phyloP scores from a whole-genome alignment of 2,329 filamentous ascomycete species.

The Lasiodiplodia citricola region DNA sequence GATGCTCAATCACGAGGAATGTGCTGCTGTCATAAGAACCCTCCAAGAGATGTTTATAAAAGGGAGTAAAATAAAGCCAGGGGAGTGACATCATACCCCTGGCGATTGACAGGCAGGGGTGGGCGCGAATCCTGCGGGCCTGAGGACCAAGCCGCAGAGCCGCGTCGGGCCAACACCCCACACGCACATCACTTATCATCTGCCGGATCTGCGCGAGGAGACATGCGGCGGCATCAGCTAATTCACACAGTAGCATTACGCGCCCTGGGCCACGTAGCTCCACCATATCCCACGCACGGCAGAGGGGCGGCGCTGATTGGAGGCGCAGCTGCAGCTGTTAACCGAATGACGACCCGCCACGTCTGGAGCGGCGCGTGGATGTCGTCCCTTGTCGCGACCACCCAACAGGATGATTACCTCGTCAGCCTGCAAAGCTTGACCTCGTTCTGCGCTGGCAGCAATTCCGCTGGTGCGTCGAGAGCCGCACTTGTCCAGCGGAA shows the following conservation, averaged over 20 bases:
- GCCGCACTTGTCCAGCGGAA: slow-evolving; percentile 13
- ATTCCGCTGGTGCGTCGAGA: neutral
- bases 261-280: slow-evolving; percentile 16
- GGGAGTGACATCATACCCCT: neutral
- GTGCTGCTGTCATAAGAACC: too few relatives aligned
- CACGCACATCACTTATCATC: neutral
- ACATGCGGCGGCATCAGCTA: neutral
- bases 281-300: neutral
- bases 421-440: neutral
- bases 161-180: neutral
- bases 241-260: neutral
- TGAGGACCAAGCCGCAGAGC: slow-evolving; percentile 11
- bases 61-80: neutral
- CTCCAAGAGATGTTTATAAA: neutral
- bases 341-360: slow-evolving; percentile 15
- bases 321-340: slow-evolving; percentile 3
- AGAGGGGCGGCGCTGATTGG: neutral
- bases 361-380: neutral
- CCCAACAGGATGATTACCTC: neutral
- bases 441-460: slow-evolving; percentile 5
- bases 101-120: neutral
- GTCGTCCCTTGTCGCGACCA: neutral
- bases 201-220: neutral
- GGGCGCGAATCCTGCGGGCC: neutral
- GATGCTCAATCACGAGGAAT: too few relatives aligned